A percentile compares a stretch with the other conserved stretches of the same genome.
Conservation (phyloP, 352 stramenopile species). For the Pythium brassicae region DNA sequence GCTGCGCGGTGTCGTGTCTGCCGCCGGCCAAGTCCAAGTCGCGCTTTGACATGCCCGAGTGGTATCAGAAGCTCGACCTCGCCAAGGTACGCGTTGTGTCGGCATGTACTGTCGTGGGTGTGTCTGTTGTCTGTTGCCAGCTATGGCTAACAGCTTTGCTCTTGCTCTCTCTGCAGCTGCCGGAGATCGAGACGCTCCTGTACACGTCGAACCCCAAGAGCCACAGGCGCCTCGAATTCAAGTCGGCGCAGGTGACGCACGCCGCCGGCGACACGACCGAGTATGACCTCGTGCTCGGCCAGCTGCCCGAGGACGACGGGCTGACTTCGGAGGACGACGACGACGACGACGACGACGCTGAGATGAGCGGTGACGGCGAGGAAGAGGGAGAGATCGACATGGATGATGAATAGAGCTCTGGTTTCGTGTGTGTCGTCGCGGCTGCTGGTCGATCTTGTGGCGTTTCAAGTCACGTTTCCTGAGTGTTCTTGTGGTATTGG, state of each 20-base stretch:
- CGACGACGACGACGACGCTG: slow-evolving; percentile 36
- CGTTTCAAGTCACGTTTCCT: background rate
- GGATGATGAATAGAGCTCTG: slow-evolving; percentile 25
- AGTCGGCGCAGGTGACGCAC: slow-evolving; percentile 37
- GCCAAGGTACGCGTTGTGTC: slow-evolving; percentile 30
- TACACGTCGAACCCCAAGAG: slow-evolving; percentile 56
- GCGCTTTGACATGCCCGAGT: slow-evolving; percentile 70
- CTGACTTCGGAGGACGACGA: slow-evolving; percentile 63
- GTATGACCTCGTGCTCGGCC: slow-evolving; percentile 80
- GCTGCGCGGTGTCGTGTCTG: slow-evolving; percentile 53
- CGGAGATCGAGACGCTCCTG: slow-evolving; percentile 44
- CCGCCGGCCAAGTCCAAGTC: slow-evolving; percentile 78
- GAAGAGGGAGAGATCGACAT: slow-evolving; percentile 32
- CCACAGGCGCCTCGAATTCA: slow-evolving; percentile 60
- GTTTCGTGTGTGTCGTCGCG: background rate
- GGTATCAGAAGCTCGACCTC: slow-evolving; percentile 56
- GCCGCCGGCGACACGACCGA: slow-evolving; percentile 70
- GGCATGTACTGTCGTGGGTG: background rate
- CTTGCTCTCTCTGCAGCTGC: slow-evolving; percentile 23
- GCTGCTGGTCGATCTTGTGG: background rate
- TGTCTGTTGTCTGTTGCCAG: background rate
- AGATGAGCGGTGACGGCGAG: slow-evolving; percentile 33
- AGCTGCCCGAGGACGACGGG: slow-evolving; percentile 71
- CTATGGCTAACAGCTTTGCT: slow-evolving; percentile 4
- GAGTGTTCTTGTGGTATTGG: too few species aligned